phyloP scores from a whole-genome alignment of 495 filamentous ascomycete genomes.

The Neurospora pannonica region DNA sequence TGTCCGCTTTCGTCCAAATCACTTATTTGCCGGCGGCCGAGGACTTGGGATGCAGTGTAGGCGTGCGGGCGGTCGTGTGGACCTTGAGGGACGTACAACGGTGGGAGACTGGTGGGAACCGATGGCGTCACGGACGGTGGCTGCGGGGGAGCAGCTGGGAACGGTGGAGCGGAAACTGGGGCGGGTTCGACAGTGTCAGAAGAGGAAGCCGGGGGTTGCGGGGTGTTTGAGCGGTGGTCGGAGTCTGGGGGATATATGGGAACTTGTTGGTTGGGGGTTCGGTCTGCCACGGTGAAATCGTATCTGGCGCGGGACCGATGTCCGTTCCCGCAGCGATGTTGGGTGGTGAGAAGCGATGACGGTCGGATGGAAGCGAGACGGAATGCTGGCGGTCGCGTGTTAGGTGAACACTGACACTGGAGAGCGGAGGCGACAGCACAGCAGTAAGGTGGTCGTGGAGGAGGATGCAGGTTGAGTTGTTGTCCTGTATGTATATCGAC shows the following conservation, averaged over 20 bases:
- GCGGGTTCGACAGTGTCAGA: constrained; percentile 28
- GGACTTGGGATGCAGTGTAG: constrained; percentile 8
- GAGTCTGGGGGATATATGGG: constrained; percentile 17
- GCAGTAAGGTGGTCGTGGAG: background rate
- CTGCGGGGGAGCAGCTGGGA: constrained; percentile 11
- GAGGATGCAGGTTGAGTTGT: background rate
- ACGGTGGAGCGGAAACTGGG: constrained; percentile 10
- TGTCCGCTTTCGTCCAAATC: constrained; percentile 12
- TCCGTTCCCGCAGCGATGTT: constrained; percentile 17
- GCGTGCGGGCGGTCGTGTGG: constrained; percentile 4
- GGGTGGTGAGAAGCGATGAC: constrained; percentile 1
- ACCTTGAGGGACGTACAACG: background rate
- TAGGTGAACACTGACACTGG: background rate
- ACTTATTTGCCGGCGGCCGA: constrained; percentile 18
- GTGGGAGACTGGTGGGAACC: background rate
- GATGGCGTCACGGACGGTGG: constrained; percentile 6
- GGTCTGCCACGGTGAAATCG: constrained; percentile 27
- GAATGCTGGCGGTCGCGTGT: background rate
- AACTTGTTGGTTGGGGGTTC: constrained; percentile 14
- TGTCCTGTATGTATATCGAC: background rate
- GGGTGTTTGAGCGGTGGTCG: constrained; percentile 38
- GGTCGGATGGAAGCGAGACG: background rate
- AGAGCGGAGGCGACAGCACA: background rate
- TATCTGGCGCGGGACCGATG: constrained; percentile 19
- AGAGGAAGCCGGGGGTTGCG: constrained; percentile 27